phyloP scores from a whole-genome alignment of 179 eudicot genomes.

The Beta lomatogona region DNA sequence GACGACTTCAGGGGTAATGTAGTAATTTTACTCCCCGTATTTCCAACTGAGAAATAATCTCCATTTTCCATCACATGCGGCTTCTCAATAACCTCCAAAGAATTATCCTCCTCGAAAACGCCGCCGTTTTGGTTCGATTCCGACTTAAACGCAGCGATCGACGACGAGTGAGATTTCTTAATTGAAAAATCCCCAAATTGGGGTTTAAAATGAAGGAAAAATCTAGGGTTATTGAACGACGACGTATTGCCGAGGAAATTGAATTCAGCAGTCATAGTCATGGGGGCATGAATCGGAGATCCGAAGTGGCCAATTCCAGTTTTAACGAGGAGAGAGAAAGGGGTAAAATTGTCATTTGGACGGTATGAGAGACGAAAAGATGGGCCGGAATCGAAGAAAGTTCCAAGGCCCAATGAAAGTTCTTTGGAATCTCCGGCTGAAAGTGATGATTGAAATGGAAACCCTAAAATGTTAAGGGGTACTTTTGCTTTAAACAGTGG shows the following conservation, averaged over 20 bases:
- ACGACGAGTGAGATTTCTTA: slow-evolving; percentile 58
- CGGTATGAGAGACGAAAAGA: slow-evolving; percentile 66
- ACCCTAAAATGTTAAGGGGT: slow-evolving; percentile 58
- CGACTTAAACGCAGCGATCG: slow-evolving; percentile 3
- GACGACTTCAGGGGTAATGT: slow-evolving; percentile 30
- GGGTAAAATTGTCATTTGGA: slow-evolving; percentile 72
- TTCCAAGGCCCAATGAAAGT: slow-evolving; percentile 51
- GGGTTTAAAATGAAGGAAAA: slow-evolving; percentile 70
- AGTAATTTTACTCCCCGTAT: slow-evolving; percentile 17
- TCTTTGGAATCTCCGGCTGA: slow-evolving; percentile 74
- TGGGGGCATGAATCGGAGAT: slow-evolving; percentile 62
- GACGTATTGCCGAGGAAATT: slow-evolving; percentile 35
- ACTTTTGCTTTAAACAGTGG: slow-evolving; percentile 72
- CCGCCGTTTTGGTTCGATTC: slow-evolving; percentile 2
- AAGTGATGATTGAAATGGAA: slow-evolving; percentile 71
- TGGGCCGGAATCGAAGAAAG: slow-evolving; percentile 78
- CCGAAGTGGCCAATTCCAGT: slow-evolving; percentile 75
- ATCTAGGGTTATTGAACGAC: slow-evolving; percentile 46
- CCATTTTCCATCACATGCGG: slow-evolving; percentile 13
- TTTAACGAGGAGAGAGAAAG: slow-evolving; percentile 63
- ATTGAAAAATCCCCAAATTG: slow-evolving; percentile 66
- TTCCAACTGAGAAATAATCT: slow-evolving; percentile 1
- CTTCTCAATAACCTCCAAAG: slow-evolving; percentile 38
- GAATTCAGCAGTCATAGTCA: slow-evolving; percentile 82
- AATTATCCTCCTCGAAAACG: slow-evolving; percentile 29